Conservation (phyloP, 2,329 filamentous ascomycete species). For the Aspergillus sp. region DNA sequence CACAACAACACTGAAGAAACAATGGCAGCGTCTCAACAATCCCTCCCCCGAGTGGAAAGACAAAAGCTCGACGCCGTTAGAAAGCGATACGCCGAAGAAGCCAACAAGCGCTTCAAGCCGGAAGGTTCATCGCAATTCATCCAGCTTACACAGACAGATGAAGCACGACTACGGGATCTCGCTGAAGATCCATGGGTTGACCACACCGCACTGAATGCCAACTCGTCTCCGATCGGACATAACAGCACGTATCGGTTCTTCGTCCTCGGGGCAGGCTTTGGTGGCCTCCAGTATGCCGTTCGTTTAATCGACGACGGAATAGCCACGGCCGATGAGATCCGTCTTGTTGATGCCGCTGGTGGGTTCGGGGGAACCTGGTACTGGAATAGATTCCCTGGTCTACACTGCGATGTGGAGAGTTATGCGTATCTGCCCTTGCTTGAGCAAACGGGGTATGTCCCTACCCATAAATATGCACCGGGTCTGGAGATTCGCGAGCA, state of each 20-base stretch:
- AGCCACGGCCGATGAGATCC: neutral
- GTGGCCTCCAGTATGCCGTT: neutral
- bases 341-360: neutral
- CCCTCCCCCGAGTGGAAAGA: neutral
- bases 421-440: constrained; percentile 33
- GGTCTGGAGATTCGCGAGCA: constrained; percentile 13
- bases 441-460: constrained; percentile 18
- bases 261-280: neutral
- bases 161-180: neutral
- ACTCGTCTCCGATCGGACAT: neutral
- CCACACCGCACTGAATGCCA: neutral
- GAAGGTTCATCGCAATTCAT: neutral
- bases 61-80: neutral
- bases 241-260: neutral
- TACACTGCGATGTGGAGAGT: constrained; percentile 58
- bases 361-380: constrained; percentile 39
- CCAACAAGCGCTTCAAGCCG: neutral
- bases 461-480: constrained; percentile 5
- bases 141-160: neutral
- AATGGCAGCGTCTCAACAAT: neutral
- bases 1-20: neutral
- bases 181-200: neutral
- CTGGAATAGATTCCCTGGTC: constrained; percentile 51
- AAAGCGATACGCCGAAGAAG: neutral
- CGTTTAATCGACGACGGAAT: neutral